Percentiles rank a stretch among this genome's conserved stretches.
These are phyloP conservation scores for Colletotrichum sidae DNA, from an alignment of 2,329 filamentous ascomycete species.

Conservation along the genomic window DNA sequence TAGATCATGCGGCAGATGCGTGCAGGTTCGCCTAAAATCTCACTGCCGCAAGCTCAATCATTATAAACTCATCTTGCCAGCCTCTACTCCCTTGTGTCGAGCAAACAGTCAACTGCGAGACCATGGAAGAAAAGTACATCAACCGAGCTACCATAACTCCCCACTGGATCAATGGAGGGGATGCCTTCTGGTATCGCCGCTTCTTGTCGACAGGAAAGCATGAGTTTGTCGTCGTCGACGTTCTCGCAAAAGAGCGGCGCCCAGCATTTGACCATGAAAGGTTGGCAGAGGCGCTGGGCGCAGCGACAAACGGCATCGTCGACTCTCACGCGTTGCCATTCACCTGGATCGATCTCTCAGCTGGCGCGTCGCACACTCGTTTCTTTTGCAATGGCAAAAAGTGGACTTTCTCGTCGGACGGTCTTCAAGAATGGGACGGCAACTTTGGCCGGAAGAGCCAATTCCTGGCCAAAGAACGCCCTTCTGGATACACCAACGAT, in stretches of 20 bases:
- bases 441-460: slow-evolving; percentile 30
- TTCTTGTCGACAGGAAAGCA: slow-evolving; percentile 25
- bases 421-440: slow-evolving; percentile 3
- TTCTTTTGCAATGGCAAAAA: slow-evolving; percentile 39
- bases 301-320: not conserved
- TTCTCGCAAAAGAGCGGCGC: slow-evolving; percentile 20
- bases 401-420: not conserved
- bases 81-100: no score
- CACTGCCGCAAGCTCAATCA: no score
- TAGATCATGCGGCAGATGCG: no score
- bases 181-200: slow-evolving; percentile 44
- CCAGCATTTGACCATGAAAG: slow-evolving; percentile 41
- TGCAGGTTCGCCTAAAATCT: no score
- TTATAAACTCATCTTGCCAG: no score
- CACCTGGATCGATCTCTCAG: slow-evolving; percentile 39
- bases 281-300: slow-evolving; percentile 38
- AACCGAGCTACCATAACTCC: slow-evolving; percentile 36
- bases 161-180: slow-evolving; percentile 40
- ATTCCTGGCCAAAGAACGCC: slow-evolving; percentile 37
- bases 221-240: slow-evolving; percentile 42
- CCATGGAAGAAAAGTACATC: slow-evolving; percentile 19
- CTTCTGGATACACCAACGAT: slow-evolving; percentile 36
- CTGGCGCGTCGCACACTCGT: slow-evolving; percentile 32
- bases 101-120: not conserved
- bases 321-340: slow-evolving; percentile 39